phyloP scores from a whole-genome alignment of 805 yeast genomes.

The Barnettozyma siamensis region DNA sequence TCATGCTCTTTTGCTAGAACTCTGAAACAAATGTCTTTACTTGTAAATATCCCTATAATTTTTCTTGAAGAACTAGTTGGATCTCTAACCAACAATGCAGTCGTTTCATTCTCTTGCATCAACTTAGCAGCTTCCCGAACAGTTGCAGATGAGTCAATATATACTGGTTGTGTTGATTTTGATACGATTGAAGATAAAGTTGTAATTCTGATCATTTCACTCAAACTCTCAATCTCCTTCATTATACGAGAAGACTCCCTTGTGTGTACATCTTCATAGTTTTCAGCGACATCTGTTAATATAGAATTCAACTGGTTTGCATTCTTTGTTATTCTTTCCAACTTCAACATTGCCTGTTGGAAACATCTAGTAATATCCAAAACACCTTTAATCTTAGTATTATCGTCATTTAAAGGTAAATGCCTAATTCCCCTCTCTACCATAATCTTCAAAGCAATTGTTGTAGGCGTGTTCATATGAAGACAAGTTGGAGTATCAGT shows the following conservation, averaged over 20 bases:
- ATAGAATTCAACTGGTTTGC: conserved; percentile 29
- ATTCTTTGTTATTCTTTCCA: conserved; percentile 36
- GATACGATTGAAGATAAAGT: conserved; percentile 26
- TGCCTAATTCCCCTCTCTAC: conserved; percentile 37
- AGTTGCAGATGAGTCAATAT: conserved; percentile 32
- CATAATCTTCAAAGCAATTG: conserved; percentile 38
- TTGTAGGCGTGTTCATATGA: conserved; percentile 33
- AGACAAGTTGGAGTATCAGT: conserved; percentile 33
- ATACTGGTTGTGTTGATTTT: conserved; percentile 25
- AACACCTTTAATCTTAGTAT: conserved; percentile 35
- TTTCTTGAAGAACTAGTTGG: conserved; percentile 26
- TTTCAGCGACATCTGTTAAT: conserved; percentile 26
- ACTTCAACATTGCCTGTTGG: conserved; percentile 39
- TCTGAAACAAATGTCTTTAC: conserved; percentile 39
- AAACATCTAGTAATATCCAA: conserved; percentile 42
- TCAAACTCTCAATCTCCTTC: conserved; percentile 32
- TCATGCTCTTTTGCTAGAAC: conserved; percentile 34
- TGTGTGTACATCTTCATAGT: conserved; percentile 22
- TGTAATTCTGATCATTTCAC: conserved; percentile 38
- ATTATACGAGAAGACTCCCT: conserved; percentile 22
- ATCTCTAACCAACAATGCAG: conserved; percentile 38
- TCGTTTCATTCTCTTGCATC: conserved; percentile 33
- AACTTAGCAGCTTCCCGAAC: conserved; percentile 35
- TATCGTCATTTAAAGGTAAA: conserved; percentile 35
- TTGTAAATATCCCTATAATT: conserved; percentile 41